phyloP scores from a whole-genome alignment of 225 moss, liverwort and hornwort genomes.

The Polytrichum formosum region DNA sequence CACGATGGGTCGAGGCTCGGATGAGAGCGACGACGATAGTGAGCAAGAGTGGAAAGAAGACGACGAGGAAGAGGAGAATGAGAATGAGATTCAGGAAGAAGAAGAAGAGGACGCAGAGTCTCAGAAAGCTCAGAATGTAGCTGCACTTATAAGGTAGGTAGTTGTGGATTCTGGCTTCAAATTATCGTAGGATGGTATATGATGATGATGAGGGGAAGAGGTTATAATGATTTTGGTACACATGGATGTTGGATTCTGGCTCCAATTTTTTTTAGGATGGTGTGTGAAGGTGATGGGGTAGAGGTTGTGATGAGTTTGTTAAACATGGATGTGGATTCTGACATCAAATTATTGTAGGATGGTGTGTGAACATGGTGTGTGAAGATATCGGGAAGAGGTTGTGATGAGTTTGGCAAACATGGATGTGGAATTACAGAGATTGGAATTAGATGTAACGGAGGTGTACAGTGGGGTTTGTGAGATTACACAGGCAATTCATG shows the following conservation, averaged over 20 bases:
- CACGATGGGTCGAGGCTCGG: slow-evolving; percentile 34
- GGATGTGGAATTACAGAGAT: not conserved
- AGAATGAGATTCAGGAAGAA: slow-evolving; percentile 15
- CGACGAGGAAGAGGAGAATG: slow-evolving; percentile 18
- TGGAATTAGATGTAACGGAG: not conserved
- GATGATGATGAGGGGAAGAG: not conserved
- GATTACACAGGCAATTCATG: not conserved
- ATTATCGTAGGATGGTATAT: not conserved
- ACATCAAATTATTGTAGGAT: no score
- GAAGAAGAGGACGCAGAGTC: slow-evolving; percentile 34
- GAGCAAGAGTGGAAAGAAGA: slow-evolving; percentile 23
- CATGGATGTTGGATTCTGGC: not conserved
- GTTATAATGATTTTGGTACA: slow-evolving; percentile 10
- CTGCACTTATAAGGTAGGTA: slow-evolving; percentile 45
- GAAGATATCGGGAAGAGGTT: not conserved
- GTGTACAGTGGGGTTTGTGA: not conserved
- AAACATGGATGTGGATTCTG: no score
- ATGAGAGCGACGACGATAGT: slow-evolving; percentile 32
- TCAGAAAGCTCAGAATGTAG: slow-evolving; percentile 65
- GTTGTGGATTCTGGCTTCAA: not conserved
- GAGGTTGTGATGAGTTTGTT: no score
- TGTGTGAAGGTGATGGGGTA: not conserved
- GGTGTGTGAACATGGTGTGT: not conserved
- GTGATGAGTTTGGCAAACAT: no score
- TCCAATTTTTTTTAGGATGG: not conserved